These are phyloP conservation scores for Orbilia oligospora DNA, from an alignment of 2,329 filamentous ascomycete genomes.

Conservation along the genomic window DNA sequence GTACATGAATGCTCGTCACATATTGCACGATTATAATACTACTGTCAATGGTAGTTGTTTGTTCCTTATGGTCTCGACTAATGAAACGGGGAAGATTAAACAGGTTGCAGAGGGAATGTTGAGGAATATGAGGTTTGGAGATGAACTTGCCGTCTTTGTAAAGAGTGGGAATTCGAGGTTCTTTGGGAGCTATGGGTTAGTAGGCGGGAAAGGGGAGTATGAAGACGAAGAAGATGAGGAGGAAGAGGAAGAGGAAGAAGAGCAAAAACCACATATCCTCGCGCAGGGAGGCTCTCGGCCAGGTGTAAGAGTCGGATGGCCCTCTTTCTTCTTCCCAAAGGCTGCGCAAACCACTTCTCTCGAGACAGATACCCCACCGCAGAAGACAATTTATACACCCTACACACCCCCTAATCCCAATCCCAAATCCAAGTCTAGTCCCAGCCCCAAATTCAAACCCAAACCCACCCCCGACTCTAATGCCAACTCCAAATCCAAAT, in stretches of 20 bases:
- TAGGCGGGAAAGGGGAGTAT: neutral
- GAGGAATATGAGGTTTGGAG: neutral
- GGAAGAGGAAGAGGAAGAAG: slow-evolving; percentile 9
- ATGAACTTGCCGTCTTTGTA: slow-evolving; percentile 47
- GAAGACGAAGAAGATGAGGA: slow-evolving; percentile 1
- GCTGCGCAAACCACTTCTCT: neutral
- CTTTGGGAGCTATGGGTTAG: slow-evolving; percentile 40
- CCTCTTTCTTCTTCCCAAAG: neutral
- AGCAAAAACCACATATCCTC: neutral
- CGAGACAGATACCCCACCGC: neutral
- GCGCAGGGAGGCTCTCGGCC: neutral
- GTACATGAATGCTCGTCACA: slow-evolving; percentile 8
- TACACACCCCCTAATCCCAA: neutral
- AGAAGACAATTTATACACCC: neutral
- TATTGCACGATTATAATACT: neutral
- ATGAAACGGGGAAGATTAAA: slow-evolving; percentile 12
- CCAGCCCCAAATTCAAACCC: no score
- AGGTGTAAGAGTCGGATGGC: slow-evolving; percentile 8
- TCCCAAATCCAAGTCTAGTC: neutral
- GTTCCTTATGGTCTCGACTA: slow-evolving; percentile 33
- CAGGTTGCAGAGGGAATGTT: slow-evolving; percentile 24
- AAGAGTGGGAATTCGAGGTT: slow-evolving; percentile 26
- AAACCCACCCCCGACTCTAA: no score
- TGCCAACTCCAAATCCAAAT: neutral
- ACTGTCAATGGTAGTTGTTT: slow-evolving; percentile 27